Percentiles rank a stretch among this genome's conserved stretches.
Evolutionary conservation across 1,284 basidiomycete genomes (phyloP).

Genomic region (Cutaneotrichosporon sp.): DNA sequence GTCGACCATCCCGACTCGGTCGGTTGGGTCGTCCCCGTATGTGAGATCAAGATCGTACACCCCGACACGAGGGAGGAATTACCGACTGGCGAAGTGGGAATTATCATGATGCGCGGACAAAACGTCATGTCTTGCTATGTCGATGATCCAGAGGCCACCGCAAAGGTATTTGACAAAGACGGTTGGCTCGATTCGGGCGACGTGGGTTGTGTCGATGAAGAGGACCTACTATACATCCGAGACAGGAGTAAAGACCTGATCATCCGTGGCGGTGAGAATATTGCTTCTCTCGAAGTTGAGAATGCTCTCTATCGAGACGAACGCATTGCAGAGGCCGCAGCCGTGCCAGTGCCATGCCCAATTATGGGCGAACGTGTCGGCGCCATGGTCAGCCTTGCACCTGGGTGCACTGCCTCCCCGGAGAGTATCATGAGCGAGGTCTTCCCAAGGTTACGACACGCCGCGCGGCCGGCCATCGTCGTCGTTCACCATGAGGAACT

Average conservation of each 20-base stretch:
- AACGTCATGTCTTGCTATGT: conserved; percentile 48
- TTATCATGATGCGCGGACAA: conserved; percentile 38
- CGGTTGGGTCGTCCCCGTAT: conserved; percentile 42
- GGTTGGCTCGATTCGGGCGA: conserved; percentile 51
- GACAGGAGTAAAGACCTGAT: conserved; percentile 47
- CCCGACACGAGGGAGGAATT: conserved; percentile 31
- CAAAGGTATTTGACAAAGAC: conserved; percentile 31
- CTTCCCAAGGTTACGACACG: conserved; percentile 19
- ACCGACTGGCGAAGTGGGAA: conserved; percentile 31
- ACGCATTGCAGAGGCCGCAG: conserved; percentile 40
- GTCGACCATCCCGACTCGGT: conserved; percentile 15
- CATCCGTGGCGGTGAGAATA: conserved; percentile 49
- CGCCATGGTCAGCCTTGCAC: conserved; percentile 36
- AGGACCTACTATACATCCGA: conserved; percentile 43
- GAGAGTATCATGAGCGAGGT: conserved; percentile 15
- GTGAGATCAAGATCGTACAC: conserved; percentile 40
- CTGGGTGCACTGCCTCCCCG: conserved; percentile 1
- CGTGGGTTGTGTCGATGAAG: conserved; percentile 38
- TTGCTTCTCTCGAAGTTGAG: conserved; percentile 43
- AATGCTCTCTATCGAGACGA: conserved; percentile 41
- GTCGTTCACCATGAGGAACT: conserved; percentile 15
- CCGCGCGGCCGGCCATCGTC: conserved; percentile 22
- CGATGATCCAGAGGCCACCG: conserved; percentile 28
- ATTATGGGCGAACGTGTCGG: conserved; percentile 46
- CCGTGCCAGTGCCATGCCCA: conserved; percentile 40